Evolutionary conservation across 441 rosid genomes (phyloP).

Genomic region (Euphorbia celastroides): DNA sequence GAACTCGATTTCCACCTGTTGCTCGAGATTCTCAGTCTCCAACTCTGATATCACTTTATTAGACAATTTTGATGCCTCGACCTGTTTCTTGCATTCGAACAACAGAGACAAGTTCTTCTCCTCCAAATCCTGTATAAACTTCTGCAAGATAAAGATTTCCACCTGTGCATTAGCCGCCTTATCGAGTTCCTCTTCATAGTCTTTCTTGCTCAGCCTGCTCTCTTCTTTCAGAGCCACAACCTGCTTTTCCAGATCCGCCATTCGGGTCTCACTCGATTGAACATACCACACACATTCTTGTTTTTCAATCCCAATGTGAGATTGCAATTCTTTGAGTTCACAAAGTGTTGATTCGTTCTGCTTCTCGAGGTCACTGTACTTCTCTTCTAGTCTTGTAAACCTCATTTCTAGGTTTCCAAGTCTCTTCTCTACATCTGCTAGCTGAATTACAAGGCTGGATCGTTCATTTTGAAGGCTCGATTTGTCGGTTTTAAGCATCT

Average conservation of each 20-base stretch:
- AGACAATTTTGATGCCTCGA: conserved; percentile 54
- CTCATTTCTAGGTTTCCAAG: conserved; percentile 61
- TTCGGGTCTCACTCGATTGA: conserved; percentile 55
- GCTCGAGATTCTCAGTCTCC: conserved; percentile 58
- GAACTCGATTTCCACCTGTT: conserved; percentile 59
- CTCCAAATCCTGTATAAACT: conserved; percentile 67
- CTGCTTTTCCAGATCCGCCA: conserved; percentile 65
- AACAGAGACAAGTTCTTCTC: conserved; percentile 59
- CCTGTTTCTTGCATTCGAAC: conserved; percentile 51
- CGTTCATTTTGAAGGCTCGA: conserved; percentile 45
- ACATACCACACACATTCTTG: conserved; percentile 48
- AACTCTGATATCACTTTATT: conserved; percentile 52
- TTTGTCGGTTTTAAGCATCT: conserved; percentile 58
- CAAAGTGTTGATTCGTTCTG: conserved; percentile 54
- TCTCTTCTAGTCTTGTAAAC: conserved; percentile 51
- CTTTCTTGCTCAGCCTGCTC: conserved; percentile 61
- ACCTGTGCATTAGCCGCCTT: conserved; percentile 56
- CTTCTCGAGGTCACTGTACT: conserved; percentile 44
- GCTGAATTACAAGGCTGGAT: conserved; percentile 45
- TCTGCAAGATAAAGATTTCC: conserved; percentile 71
- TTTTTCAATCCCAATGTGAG: conserved; percentile 57
- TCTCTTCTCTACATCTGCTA: conserved; percentile 53
- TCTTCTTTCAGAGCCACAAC: conserved; percentile 65
- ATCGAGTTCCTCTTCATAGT: conserved; percentile 58
- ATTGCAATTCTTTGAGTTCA: conserved; percentile 53